Conservation (phyloP, 805 yeast species). For the Saccharomycopsis oosterbeekiorum region DNA sequence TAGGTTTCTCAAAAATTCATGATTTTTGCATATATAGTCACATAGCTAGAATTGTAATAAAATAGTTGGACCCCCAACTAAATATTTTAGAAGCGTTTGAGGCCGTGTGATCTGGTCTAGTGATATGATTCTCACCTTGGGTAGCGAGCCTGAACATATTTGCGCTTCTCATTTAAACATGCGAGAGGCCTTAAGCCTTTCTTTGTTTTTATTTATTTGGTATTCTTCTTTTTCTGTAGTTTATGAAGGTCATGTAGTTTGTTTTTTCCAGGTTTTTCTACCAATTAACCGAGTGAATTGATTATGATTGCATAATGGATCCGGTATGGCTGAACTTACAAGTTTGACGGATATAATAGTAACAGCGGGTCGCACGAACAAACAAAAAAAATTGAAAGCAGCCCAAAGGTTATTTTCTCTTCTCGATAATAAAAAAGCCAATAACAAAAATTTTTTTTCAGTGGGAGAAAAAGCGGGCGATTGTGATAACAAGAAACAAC, state of each 20-base stretch:
- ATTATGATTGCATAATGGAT: not conserved
- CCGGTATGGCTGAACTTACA: not conserved
- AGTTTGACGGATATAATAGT: not conserved
- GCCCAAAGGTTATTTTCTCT: not conserved
- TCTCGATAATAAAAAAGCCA: not conserved
- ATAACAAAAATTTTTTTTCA: too few relatives aligned
- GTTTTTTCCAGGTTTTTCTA: too few relatives aligned
- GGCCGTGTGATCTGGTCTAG: conserved; percentile 47
- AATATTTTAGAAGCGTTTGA: not conserved
- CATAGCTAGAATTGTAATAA: too few relatives aligned
- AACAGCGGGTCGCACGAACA: not conserved
- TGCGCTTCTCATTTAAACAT: conserved; percentile 5
- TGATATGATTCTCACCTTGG: conserved; percentile 51
- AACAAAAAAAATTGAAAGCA: not conserved
- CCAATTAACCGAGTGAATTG: too few relatives aligned
- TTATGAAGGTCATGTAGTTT: not conserved
- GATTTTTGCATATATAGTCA: too few relatives aligned
- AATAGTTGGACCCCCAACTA: too few relatives aligned
- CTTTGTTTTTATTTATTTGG: not conserved
- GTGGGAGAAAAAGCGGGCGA: not conserved
- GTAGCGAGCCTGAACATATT: conserved; percentile 20
- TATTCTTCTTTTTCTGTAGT: not conserved
- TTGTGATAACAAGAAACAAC: not conserved
- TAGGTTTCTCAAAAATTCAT: too few relatives aligned
- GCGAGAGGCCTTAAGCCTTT: conserved; percentile 19